A percentile compares a stretch with the other conserved stretches of the same genome.
These are phyloP conservation scores for Hypoxylon sp. DNA, from an alignment of 2,329 filamentous ascomycete species.

Conservation along the genomic window DNA sequence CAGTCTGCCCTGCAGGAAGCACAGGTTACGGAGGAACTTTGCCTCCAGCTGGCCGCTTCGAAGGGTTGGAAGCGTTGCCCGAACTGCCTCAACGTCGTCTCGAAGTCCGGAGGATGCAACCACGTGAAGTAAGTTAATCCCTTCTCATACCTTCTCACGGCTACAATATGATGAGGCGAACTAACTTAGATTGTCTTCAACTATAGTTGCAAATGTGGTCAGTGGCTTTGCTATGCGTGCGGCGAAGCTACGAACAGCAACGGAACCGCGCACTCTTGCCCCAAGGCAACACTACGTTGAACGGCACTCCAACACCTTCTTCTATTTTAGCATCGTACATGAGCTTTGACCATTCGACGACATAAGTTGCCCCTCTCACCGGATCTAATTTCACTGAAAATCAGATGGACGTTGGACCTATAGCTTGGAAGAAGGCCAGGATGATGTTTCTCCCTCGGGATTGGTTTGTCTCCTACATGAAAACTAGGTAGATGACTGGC, in stretches of 20 bases:
- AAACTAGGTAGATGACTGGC: too few species aligned
- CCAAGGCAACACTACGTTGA: background rate
- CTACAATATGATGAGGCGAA: too few species aligned
- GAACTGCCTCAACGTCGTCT: constrained; percentile 39
- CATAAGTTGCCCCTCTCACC: too few species aligned
- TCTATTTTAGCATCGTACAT: too few species aligned
- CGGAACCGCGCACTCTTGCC: background rate
- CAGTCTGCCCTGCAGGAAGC: constrained; percentile 9
- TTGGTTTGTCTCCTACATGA: too few species aligned
- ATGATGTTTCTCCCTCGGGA: too few species aligned
- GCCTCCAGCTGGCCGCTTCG: constrained; percentile 25
- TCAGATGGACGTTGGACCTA: too few species aligned
- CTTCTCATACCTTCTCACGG: background rate
- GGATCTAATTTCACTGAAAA: too few species aligned
- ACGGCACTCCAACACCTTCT: too few species aligned
- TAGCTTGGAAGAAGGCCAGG: too few species aligned
- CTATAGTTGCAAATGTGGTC: constrained; percentile 43
- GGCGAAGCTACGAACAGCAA: background rate
- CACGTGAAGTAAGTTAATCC: constrained; percentile 38
- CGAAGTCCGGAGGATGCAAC: constrained; percentile 44
- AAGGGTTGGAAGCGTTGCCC: constrained; percentile 48
- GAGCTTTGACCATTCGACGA: too few species aligned
- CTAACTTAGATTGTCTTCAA: background rate
- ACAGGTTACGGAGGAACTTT: background rate
- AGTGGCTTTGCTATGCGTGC: constrained; percentile 45